Conservation (phyloP, 371 early-diverging fungal species). For the Circinella minor region DNA sequence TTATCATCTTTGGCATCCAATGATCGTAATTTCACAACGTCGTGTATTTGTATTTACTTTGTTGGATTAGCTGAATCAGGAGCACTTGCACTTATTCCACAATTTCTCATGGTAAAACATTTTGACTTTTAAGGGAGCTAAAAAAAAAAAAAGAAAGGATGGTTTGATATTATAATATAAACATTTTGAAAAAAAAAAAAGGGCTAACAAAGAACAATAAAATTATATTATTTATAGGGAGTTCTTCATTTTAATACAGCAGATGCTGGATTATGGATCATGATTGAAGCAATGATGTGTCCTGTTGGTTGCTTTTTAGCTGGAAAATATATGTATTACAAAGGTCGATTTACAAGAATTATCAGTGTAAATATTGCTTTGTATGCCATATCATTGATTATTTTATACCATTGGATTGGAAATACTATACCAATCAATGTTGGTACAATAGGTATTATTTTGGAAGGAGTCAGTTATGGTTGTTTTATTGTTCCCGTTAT, state of each 20-base stretch:
- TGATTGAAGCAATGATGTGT: slow-evolving; percentile 1
- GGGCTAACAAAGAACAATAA: too few relatives aligned
- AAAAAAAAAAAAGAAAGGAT: background rate
- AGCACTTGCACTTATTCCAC: slow-evolving; percentile 35
- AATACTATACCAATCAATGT: background rate
- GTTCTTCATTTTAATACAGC: slow-evolving; percentile 11
- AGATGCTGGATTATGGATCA: slow-evolving; percentile 16
- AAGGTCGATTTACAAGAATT: background rate
- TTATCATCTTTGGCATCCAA: slow-evolving; percentile 48
- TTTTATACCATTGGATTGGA: background rate
- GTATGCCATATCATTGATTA: background rate
- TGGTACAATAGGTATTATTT: slow-evolving; percentile 17
- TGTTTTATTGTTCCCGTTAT: slow-evolving; percentile 37
- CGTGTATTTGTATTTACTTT: slow-evolving; percentile 18
- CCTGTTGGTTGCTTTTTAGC: slow-evolving; percentile 7
- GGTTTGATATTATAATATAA: background rate
- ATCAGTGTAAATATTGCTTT: background rate
- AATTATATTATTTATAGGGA: background rate
- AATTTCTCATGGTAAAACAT: slow-evolving; percentile 15
- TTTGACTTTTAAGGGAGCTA: background rate
- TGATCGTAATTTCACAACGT: slow-evolving; percentile 29
- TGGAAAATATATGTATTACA: background rate
- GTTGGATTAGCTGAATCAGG: slow-evolving; percentile 30
- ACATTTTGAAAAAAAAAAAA: too few relatives aligned
- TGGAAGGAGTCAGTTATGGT: slow-evolving; percentile 51